phyloP scores from a whole-genome alignment of 169 alveolate genomes.

The Plasmodium vinckei region DNA sequence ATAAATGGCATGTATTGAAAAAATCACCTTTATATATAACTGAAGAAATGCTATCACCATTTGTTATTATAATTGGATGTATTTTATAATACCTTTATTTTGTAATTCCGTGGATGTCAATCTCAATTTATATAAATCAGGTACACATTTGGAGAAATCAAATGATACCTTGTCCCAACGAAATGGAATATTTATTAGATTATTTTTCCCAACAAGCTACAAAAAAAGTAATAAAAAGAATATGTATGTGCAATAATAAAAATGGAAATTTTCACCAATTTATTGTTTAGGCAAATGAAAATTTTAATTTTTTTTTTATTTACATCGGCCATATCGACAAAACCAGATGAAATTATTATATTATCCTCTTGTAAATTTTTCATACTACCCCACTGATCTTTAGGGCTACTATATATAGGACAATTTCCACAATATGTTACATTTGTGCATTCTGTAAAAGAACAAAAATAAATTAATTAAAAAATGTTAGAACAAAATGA shows the following conservation, averaged over 20 bases:
- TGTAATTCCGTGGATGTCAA: constrained; percentile 21
- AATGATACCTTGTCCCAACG: constrained; percentile 51
- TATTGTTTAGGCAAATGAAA: background rate
- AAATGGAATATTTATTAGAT: constrained; percentile 25
- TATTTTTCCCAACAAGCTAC: constrained; percentile 37
- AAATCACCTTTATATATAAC: background rate
- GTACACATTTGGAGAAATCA: constrained; percentile 64
- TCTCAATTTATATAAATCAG: constrained; percentile 36
- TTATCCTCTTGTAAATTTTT: constrained; percentile 54
- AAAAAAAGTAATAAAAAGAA: constrained; percentile 25
- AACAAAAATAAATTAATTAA: background rate
- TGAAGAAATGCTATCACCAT: background rate
- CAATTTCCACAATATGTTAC: constrained; percentile 58
- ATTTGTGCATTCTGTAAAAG: constrained; percentile 65
- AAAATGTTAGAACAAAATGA: background rate
- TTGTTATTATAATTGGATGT: background rate
- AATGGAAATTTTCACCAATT: constrained; percentile 1
- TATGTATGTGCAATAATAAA: constrained; percentile 17
- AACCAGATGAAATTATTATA: constrained; percentile 50
- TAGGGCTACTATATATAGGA: constrained; percentile 30
- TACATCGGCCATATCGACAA: constrained; percentile 38
- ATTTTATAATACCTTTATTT: constrained; percentile 24
- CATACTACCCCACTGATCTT: constrained; percentile 48
- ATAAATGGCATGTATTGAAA: background rate
- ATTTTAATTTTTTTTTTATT: constrained; percentile 24